Percentiles rank a stretch among this genome's conserved stretches.
These are phyloP conservation scores for Fusarium poae DNA, from an alignment of 2,329 filamentous ascomycete species.

Conservation along the genomic window DNA sequence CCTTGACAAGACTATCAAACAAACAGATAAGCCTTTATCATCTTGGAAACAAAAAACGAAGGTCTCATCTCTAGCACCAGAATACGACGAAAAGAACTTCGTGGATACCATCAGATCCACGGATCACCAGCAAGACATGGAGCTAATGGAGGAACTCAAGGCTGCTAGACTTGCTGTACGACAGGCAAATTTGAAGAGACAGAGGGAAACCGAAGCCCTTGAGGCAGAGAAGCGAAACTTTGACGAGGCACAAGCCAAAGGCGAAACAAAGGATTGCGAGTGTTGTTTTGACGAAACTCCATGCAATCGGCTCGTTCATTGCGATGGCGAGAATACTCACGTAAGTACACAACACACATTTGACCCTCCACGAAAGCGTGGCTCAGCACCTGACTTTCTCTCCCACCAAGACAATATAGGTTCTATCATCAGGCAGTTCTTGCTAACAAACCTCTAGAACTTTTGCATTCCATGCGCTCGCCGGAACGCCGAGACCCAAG, in stretches of 20 bases:
- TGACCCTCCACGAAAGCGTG: neutral
- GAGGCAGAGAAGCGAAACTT: constrained; percentile 57
- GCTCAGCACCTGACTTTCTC: too few relatives aligned
- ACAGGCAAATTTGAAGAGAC: neutral
- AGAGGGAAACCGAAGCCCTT: neutral
- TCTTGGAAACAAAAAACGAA: constrained; percentile 31
- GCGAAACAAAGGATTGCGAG: constrained; percentile 74
- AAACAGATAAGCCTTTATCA: neutral
- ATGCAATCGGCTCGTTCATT: constrained; percentile 76
- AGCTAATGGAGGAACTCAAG: constrained; percentile 41
- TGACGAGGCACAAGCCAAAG: constrained; percentile 58
- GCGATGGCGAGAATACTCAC: constrained; percentile 69
- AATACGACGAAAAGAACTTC: constrained; percentile 26
- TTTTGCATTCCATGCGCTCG: constrained; percentile 79
- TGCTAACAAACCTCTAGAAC: constrained; percentile 54
- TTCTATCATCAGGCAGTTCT: neutral
- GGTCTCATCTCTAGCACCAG: neutral
- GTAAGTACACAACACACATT: constrained; percentile 47
- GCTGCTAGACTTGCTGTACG: constrained; percentile 30
- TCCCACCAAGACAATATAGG: neutral
- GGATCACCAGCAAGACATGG: neutral
- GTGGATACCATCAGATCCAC: neutral
- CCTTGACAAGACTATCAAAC: constrained; percentile 19
- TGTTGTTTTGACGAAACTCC: constrained; percentile 79
- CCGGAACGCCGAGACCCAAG: constrained; percentile 73